A percentile compares a stretch with the other conserved stretches of the same genome.
Conservation (phyloP, 139 green algal genomes). For the Tetratostichococcus sp. region DNA sequence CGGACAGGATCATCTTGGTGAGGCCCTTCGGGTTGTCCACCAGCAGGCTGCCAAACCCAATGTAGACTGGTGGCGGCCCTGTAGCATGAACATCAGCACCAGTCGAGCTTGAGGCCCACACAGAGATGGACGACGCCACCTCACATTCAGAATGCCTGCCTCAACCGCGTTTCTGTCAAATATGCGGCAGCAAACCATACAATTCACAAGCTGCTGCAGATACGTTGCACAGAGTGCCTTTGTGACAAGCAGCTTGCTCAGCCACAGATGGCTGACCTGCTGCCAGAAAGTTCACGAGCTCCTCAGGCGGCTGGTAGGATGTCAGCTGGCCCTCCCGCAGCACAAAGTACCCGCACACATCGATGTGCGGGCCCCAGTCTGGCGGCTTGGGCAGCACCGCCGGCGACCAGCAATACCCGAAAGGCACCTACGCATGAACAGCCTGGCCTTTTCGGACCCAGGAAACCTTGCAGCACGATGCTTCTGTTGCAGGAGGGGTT, state of each 20-base stretch:
- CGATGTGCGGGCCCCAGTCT: slow-evolving; percentile 52
- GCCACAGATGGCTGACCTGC: slow-evolving; percentile 15
- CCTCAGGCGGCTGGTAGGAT: slow-evolving; percentile 28
- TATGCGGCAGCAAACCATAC: no score
- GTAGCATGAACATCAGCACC: no score
- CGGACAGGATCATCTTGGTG: slow-evolving; percentile 25
- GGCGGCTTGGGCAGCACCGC: slow-evolving; percentile 47
- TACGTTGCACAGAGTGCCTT: no score
- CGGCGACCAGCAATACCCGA: slow-evolving; percentile 19
- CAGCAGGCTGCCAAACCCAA: slow-evolving; percentile 62
- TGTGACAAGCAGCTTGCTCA: no score
- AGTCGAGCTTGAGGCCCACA: no score
- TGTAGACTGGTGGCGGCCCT: slow-evolving; percentile 46
- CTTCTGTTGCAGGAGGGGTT: no score
- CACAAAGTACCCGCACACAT: slow-evolving; percentile 58
- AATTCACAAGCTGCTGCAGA: no score
- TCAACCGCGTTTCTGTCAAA: no score
- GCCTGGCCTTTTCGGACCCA: no score
- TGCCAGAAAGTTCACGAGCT: slow-evolving; percentile 45
- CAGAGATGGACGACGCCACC: no score
- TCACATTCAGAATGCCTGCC: no score
- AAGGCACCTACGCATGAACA: slow-evolving; percentile 18
- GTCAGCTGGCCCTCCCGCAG: slow-evolving; percentile 32
- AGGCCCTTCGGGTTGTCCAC: slow-evolving; percentile 26
- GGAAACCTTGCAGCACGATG: no score